phyloP scores from a whole-genome alignment of 1,139 yeast species.

The Debaryomycetaceae sp. region DNA sequence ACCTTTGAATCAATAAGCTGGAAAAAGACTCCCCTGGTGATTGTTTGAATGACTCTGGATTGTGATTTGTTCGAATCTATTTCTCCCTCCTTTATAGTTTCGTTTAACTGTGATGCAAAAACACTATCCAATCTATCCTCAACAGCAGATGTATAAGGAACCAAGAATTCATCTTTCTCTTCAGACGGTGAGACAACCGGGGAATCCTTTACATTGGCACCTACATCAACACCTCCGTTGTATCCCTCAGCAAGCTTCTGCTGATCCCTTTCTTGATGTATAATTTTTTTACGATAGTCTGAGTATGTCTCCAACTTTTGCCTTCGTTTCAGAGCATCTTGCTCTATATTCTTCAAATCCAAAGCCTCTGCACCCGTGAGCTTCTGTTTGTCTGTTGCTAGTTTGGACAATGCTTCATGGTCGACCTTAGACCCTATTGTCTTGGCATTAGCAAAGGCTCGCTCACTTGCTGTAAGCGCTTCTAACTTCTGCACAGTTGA shows the following conservation, averaged over 20 bases:
- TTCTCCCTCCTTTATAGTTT: constrained; percentile 58
- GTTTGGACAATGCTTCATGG: constrained; percentile 35
- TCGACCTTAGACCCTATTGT: constrained; percentile 50
- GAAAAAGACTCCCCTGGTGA: constrained; percentile 68
- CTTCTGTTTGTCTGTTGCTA: constrained; percentile 39
- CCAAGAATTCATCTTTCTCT: constrained; percentile 27
- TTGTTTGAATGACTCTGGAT: constrained; percentile 61
- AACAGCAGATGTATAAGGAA: constrained; percentile 69
- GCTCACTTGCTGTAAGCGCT: constrained; percentile 55
- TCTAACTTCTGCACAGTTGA: constrained; percentile 49
- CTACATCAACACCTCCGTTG: neutral
- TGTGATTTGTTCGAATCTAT: constrained; percentile 55
- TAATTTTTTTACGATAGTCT: constrained; percentile 48
- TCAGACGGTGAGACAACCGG: constrained; percentile 1
- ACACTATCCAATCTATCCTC: constrained; percentile 68
- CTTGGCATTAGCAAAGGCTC: constrained; percentile 60
- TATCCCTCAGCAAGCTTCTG: constrained; percentile 3
- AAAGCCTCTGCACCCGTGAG: constrained; percentile 44
- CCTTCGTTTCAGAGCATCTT: constrained; percentile 44
- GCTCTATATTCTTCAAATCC: constrained; percentile 39
- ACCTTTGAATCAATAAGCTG: constrained; percentile 49
- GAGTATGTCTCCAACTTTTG: constrained; percentile 45
- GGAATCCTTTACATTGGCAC: neutral
- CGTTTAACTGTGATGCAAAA: constrained; percentile 58
- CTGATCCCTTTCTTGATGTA: constrained; percentile 44